Evolutionary conservation across 352 stramenopile species (phyloP), one percentile per base, ranked within the genome.

Genomic region (Globisporangium solare): DNA sequence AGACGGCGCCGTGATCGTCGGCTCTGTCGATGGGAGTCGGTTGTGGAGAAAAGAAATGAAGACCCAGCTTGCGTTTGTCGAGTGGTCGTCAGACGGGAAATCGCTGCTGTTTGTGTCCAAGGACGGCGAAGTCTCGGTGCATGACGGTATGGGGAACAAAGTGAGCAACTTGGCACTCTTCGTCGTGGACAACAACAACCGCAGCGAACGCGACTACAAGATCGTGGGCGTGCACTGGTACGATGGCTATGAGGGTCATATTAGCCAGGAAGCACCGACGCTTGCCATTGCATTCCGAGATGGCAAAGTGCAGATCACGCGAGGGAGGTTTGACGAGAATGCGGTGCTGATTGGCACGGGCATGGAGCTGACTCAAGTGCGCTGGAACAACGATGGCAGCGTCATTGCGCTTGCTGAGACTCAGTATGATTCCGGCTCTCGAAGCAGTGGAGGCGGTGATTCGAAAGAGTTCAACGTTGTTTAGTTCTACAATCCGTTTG

Each of bases 11-110:
- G 94, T 98, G 47, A 98, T 98, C 56, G 93, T 98, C 14, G 93
- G 93, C 10, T 95, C 81, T 15, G 92, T 98, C 1, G 92, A 98
- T 57, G 94, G 93, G 40, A 98, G 97, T 61, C 76, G 92, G 0
- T 73, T 98, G 2, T 98, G 94, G 93, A 93, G 92, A 3, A 98
- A 97, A 56, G 91, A 98, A 54, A 94, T 98, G 66, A 92, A 94
- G 61, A 89, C 85, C 13, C 74, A 92, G 48, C 61, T 98, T n/a
- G 73, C 71, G 14, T 94, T 95, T 57, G 91, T 98, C n/a, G 88
- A 98, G 70, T 98, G 94, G 94, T 89, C 83, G 8, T 93, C 94
- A 0, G 92, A 98, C 58, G 84, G 81, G 43, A 90, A 93, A 43
- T 79, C 84, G 56, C 71, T 97, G 18, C 61, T 97, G 8, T 97